Conservation (phyloP, 1,139 yeast genomes). For the Candida sanyaensis region DNA sequence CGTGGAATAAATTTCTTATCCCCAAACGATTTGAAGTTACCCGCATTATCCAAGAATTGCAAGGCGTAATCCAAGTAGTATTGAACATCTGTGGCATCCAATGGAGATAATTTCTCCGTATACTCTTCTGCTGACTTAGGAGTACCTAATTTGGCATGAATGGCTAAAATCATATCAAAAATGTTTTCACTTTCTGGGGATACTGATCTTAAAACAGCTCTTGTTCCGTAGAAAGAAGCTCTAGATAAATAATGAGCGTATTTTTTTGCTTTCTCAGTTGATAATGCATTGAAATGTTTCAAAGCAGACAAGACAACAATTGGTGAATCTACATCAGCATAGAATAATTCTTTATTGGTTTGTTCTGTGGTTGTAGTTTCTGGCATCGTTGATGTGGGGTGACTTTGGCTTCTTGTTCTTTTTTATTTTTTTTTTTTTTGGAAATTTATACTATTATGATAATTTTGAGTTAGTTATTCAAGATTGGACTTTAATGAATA, state of each 20-base stretch:
- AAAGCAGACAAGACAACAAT: slow-evolving; percentile 44
- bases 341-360: slow-evolving; percentile 19
- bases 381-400: not conserved
- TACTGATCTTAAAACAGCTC: slow-evolving; percentile 80
- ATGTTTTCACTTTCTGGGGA: slow-evolving; percentile 79
- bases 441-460: no score
- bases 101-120: slow-evolving; percentile 23
- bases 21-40: slow-evolving; percentile 89
- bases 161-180: slow-evolving; percentile 61
- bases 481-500: no score
- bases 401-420: no score
- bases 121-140: slow-evolving; percentile 48
- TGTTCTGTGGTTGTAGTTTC: slow-evolving; percentile 1
- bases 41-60: slow-evolving; percentile 77
- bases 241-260: slow-evolving; percentile 84
- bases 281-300: slow-evolving; percentile 44
- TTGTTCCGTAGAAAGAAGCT: slow-evolving; percentile 81
- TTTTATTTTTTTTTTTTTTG: no score
- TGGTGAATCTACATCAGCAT: slow-evolving; percentile 48
- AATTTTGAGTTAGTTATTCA: not conserved
- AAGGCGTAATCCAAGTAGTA: slow-evolving; percentile 75
- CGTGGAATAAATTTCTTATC: slow-evolving; percentile 83
- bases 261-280: slow-evolving; percentile 38
- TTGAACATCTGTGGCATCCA: slow-evolving; percentile 36
- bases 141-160: slow-evolving; percentile 54